These are phyloP conservation scores for Phanerochaete sordida DNA, from an alignment of 768 basidiomycete genomes.

Conservation along the genomic window DNA sequence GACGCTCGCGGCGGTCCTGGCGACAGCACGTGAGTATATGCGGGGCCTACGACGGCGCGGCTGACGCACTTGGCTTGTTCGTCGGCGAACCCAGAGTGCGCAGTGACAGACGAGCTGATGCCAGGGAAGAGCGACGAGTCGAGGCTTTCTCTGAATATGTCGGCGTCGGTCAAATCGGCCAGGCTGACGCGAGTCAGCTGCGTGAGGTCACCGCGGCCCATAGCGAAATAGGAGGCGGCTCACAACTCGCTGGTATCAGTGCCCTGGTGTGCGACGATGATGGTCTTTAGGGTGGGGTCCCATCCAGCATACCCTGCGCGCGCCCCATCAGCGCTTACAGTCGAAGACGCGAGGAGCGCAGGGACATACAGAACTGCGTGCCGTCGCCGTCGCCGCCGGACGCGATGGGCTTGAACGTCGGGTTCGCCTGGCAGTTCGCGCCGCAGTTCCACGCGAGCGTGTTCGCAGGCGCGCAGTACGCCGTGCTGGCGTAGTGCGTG, in stretches of 20 bases:
- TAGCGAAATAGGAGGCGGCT: conserved; percentile 25
- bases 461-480: conserved; percentile 25
- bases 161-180: conserved; percentile 38
- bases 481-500: conserved; percentile 28
- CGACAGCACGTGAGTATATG: neutral
- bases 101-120: conserved; percentile 35
- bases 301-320: conserved; percentile 51
- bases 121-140: conserved; percentile 48
- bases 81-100: conserved; percentile 44
- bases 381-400: conserved; percentile 43
- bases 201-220: conserved; percentile 7
- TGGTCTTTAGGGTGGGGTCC: conserved; percentile 33
- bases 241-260: conserved; percentile 32
- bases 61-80: conserved; percentile 41
- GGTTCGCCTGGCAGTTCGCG: conserved; percentile 42
- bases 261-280: conserved; percentile 37
- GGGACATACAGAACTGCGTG: conserved; percentile 29
- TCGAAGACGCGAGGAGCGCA: neutral
- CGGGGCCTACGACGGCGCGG: neutral
- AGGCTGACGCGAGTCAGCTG: conserved; percentile 19
- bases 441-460: conserved; percentile 29
- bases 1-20: conserved; percentile 34
- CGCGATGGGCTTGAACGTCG: conserved; percentile 43
- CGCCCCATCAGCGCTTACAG: neutral
- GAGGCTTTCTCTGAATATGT: conserved; percentile 33